phyloP scores from a whole-genome alignment of 2,329 filamentous ascomycete species.

The Fusarium sp. region DNA sequence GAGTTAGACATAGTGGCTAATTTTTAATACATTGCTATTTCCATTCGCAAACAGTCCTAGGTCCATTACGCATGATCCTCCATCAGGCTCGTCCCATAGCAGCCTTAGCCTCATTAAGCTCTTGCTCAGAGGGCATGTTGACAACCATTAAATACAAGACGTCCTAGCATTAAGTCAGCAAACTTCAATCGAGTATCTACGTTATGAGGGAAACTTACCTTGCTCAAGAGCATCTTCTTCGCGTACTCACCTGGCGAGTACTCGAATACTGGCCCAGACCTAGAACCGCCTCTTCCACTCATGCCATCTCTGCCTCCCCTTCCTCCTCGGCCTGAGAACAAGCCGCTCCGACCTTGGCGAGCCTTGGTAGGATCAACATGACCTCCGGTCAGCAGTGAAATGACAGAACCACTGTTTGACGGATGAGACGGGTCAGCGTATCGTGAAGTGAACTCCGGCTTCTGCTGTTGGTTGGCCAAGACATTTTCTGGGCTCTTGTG shows the following conservation, averaged over 20 bases:
- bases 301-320: not conserved
- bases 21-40: not conserved
- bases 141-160: conserved; percentile 20
- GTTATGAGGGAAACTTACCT: not conserved
- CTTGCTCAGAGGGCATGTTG: conserved; percentile 8
- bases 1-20: not conserved
- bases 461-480: conserved; percentile 13
- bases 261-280: not conserved
- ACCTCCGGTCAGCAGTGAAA: conserved; percentile 13
- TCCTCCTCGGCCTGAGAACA: not conserved
- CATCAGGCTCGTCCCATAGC: not conserved
- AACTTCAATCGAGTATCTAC: rapidly evolving
- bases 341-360: not conserved
- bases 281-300: not conserved
- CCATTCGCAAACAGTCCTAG: not conserved
- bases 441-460: conserved; percentile 10
- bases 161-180: not conserved
- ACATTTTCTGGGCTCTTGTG: conserved; percentile 5
- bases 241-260: conserved; percentile 5
- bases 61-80: too few relatives aligned
- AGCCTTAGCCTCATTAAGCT: conserved; percentile 8
- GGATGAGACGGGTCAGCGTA: conserved; percentile 18
- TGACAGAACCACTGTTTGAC: conserved; percentile 7
- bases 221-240: conserved; percentile 15
- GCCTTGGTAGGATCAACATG: conserved; percentile 3